Base-by-base conservation (phyloP, 495 filamentous ascomycete species). In the Cercophora sp. region DNA sequence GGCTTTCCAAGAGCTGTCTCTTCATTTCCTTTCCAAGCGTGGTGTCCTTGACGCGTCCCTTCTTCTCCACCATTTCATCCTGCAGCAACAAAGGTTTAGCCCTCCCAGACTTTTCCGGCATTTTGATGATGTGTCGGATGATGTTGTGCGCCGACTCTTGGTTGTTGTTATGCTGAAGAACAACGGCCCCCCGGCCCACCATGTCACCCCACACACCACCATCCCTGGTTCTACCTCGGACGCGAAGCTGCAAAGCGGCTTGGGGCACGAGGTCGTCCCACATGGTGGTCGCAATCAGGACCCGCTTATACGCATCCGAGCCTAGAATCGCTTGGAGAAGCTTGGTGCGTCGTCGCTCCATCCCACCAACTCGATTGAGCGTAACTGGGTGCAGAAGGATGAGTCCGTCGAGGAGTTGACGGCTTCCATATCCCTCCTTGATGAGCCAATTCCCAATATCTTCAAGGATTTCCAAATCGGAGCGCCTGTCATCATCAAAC, bases 401-500 rank as follows among this genome's bases (percentile, higher is more conserved):
- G n/a, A 47, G 44, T 4, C 44, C 44, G 44, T 47, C 26, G 1
- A 47, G 13, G 16, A 15, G 25, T 4, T 47, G 25, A 10, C 22
- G 1, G 9, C 22, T 32, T 2, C 1, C 5, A 5, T 9, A 19
- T 2, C 27, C 44, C 16, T 34, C 19, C n/a, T 20, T 47, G 6
- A 23, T 22, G 13, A 47, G 15, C 44, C 44, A 47, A 16, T 18
- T 20, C 4, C 67, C 62, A 9, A 79, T 71, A 19, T 72, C 62
- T 37, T 58, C 37, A 15, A 80, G 56, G 6, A 79, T 61, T 22
- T 76, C 64, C 1, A 52, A 48, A 23, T 76, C 73, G 2, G 63
- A 63, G 13, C 55, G 45, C 13, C 45, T 46, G 0, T 71, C 73
- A 51, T 78, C 75, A 39, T 72, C 64, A 43, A 78, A 77, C 3